These are phyloP conservation scores for Kluyveromyces dobzhanskii DNA, from an alignment of 805 yeast genomes.

Conservation along the genomic window DNA sequence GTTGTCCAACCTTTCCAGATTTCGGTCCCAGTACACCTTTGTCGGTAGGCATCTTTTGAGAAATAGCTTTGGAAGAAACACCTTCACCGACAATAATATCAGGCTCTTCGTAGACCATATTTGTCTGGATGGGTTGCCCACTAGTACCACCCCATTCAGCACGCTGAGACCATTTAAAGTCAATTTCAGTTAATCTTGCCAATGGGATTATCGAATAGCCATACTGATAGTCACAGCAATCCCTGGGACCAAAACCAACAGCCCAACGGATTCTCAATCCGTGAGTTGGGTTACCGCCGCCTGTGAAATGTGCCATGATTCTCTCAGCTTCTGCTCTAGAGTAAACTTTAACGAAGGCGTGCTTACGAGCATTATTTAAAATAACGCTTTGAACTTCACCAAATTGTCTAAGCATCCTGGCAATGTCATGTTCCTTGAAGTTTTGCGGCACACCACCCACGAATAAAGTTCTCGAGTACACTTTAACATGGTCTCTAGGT, in stretches of 20 bases:
- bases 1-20: slow-evolving; percentile 52
- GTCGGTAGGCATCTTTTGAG: slow-evolving; percentile 88
- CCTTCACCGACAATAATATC: slow-evolving; percentile 96
- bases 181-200: slow-evolving; percentile 87
- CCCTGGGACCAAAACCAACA: slow-evolving; percentile 98
- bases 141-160: slow-evolving; percentile 99
- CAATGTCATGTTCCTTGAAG: slow-evolving; percentile 70
- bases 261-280: slow-evolving; percentile 90
- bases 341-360: slow-evolving; percentile 92
- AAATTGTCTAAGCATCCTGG: slow-evolving; percentile 65
- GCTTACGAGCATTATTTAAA: slow-evolving; percentile 80
- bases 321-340: slow-evolving; percentile 87
- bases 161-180: slow-evolving; percentile 73
- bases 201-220: slow-evolving; percentile 87
- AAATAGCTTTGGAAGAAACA: slow-evolving; percentile 83
- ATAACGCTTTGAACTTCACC: slow-evolving; percentile 91
- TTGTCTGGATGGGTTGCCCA: slow-evolving; percentile 70
- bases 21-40: slow-evolving; percentile 79
- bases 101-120: slow-evolving; percentile 89
- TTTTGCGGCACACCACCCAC: slow-evolving; percentile 86
- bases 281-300: slow-evolving; percentile 46
- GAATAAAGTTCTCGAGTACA: slow-evolving; percentile 81
- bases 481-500: slow-evolving; percentile 75
- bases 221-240: slow-evolving; percentile 89
- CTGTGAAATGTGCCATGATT: slow-evolving; percentile 64